Percentiles rank a stretch among this genome's conserved stretches.
Conservation (phyloP, 192 early-diverging fungal genomes). For the Coemansia sp. region DNA sequence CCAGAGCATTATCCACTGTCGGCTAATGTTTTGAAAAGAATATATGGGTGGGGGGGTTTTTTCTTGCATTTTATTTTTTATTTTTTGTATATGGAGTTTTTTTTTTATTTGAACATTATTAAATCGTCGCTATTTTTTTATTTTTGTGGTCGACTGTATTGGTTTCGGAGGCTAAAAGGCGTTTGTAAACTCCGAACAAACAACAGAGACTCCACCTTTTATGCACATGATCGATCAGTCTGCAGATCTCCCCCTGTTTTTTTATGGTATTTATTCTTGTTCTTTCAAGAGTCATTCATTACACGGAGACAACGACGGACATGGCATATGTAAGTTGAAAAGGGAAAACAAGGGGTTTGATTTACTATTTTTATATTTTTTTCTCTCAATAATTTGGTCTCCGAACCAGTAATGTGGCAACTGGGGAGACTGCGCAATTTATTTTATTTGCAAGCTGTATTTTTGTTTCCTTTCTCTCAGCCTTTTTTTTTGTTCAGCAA, state of each 20-base stretch:
- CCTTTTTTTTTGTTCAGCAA: not conserved
- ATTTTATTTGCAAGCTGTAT: too few species aligned
- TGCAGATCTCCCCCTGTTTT: too few species aligned
- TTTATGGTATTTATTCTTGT: too few species aligned
- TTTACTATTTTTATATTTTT: too few species aligned
- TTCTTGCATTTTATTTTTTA: not conserved
- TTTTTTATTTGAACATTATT: not conserved
- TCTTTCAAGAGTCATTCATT: too few species aligned
- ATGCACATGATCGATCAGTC: not conserved
- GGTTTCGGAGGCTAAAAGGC: too few species aligned
- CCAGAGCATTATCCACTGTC: conserved; percentile 47
- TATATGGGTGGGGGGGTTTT: not conserved
- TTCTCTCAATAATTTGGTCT: too few species aligned
- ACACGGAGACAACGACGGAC: too few species aligned
- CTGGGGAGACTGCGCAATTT: not conserved
- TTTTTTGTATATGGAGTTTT: conserved; percentile 3
- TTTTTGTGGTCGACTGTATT: not conserved
- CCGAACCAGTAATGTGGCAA: too few species aligned
- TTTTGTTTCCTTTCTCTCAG: conserved; percentile 1
- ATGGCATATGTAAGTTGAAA: too few species aligned
- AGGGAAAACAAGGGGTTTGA: too few species aligned
- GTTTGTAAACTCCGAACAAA: too few species aligned
- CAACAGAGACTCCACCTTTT: not conserved
- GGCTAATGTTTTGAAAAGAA: conserved; percentile 11
- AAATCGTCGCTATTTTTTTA: not conserved